Percentiles rank a stretch among this genome's conserved stretches.
phyloP scores from a whole-genome alignment of 129 eudicot species.

The Pittosporum tobira region DNA sequence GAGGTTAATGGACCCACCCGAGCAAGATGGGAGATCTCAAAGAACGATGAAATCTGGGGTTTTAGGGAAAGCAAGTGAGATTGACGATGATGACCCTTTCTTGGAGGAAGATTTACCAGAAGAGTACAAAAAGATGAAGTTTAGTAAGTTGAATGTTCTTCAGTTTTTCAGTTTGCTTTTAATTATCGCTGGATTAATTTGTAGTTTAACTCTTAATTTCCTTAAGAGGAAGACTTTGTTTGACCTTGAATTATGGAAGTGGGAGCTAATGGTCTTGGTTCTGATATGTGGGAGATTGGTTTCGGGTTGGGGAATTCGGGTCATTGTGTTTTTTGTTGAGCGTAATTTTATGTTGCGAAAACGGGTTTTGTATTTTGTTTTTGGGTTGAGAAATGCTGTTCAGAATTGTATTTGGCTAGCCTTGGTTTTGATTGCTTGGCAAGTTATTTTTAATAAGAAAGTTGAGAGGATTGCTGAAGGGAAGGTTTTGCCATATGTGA shows the following conservation, averaged over 20 bases:
- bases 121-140: slow-evolving; percentile 53
- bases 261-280: slow-evolving; percentile 57
- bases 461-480: slow-evolving; percentile 28
- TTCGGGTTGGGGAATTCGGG: slow-evolving; percentile 55
- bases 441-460: slow-evolving; percentile 24
- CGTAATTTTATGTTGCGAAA: slow-evolving; percentile 48
- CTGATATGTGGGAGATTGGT: slow-evolving; percentile 57
- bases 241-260: slow-evolving; percentile 53
- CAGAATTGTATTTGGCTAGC: slow-evolving; percentile 42
- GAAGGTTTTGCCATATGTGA: slow-evolving; percentile 30
- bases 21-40: slow-evolving; percentile 20
- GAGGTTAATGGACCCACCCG: slow-evolving; percentile 53
- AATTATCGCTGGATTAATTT: slow-evolving; percentile 37
- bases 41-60: slow-evolving; percentile 26
- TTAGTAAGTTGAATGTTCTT: slow-evolving; percentile 34
- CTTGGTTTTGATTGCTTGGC: slow-evolving; percentile 38
- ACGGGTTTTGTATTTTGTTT: slow-evolving; percentile 57
- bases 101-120: slow-evolving; percentile 63
- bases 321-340: slow-evolving; percentile 49
- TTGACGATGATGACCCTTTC: slow-evolving; percentile 49
- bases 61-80: slow-evolving; percentile 28
- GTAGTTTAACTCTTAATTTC: slow-evolving; percentile 30
- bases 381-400: slow-evolving; percentile 37
- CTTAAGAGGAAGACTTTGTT: slow-evolving; percentile 21
- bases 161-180: slow-evolving; percentile 42